Evolutionary conservation across 306 rosid species (phyloP), one percentile per base, ranked within the genome.

Genomic region (Pyrus bretschneideri): DNA sequence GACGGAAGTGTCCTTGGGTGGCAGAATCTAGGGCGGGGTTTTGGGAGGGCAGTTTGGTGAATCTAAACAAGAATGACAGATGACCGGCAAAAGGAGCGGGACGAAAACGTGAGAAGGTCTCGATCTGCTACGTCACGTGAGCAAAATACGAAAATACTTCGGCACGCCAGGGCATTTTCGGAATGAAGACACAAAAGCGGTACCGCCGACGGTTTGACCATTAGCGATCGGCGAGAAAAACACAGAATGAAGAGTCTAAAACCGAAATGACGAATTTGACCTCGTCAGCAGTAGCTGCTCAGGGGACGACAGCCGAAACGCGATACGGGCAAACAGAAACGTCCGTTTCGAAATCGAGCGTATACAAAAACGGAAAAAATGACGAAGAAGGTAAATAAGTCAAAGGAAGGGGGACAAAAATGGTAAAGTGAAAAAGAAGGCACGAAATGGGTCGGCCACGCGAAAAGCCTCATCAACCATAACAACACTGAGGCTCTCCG

Each of bases 41-140:
- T 33, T 40, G 5, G 49, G 79, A 79, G 85, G 90, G 86, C 66
- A 35, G 75, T 71, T 83, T 58, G 23, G 92, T 86, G 82, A 82
- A 81, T 78, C 38, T 67, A 61, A 5, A 64, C 70, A 11, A 14
- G 78, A 83, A 70, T 19, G 85, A 65, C 75, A 69, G 76, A 59
- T 57, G 76, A 78, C 80, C 77, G 75, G 54, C 73, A 60, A 74
- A 75, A 81, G 79, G 74, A 81, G 88, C 83, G 64, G 80, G 65
- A 69, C 65, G 87, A 79, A 82, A 87, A 83, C 89, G 86, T 67
- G 81, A 81, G 69, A 7, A 59, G 54, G 70, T 70, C 58, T 55
- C 74, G 73, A 73, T 55, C 64, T 73, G 79, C 82, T 80, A 73
- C 79, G 57, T 80, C 87, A 75, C 85, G 64, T 76, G 81, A 67